Conservation (phyloP, 225 moss, liverwort and hornwort genomes). For the Ulota crispa region DNA sequence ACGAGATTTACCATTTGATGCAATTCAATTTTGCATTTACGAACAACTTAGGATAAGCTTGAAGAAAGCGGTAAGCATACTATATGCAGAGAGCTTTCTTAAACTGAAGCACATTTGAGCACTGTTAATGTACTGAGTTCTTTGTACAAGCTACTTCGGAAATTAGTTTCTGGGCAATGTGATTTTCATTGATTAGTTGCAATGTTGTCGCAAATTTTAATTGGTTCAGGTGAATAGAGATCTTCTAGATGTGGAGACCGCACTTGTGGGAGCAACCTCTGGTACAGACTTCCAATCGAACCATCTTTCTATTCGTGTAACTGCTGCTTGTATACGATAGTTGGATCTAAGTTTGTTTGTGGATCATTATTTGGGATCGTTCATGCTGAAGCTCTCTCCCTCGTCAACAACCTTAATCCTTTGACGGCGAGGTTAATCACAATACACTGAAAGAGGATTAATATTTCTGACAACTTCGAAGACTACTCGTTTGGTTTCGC, state of each 20-base stretch:
- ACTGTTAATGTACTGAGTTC: background rate
- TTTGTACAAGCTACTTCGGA: background rate
- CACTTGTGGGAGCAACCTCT: constrained; percentile 80
- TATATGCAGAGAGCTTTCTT: background rate
- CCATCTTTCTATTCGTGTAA: background rate
- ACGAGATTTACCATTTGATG: constrained; percentile 97
- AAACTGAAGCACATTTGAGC: constrained; percentile 10
- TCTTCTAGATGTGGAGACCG: constrained; percentile 86
- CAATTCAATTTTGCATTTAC: constrained; percentile 96
- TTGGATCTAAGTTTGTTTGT: background rate
- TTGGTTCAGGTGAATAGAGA: constrained; percentile 78
- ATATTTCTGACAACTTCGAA: background rate
- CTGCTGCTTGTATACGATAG: background rate
- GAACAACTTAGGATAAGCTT: constrained; percentile 77
- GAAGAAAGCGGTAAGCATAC: constrained; percentile 60
- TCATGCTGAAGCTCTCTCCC: constrained; percentile 4
- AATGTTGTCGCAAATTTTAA: background rate
- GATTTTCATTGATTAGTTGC: background rate
- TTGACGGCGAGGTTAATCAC: background rate
- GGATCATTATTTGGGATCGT: background rate
- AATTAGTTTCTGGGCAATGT: background rate
- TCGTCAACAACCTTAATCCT: background rate
- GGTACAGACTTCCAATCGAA: constrained; percentile 39
- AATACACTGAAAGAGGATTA: background rate
- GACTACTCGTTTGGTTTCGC: background rate